Evolutionary conservation across 2,329 filamentous ascomycete genomes (phyloP).

Genomic region (Cercospora sesami): DNA sequence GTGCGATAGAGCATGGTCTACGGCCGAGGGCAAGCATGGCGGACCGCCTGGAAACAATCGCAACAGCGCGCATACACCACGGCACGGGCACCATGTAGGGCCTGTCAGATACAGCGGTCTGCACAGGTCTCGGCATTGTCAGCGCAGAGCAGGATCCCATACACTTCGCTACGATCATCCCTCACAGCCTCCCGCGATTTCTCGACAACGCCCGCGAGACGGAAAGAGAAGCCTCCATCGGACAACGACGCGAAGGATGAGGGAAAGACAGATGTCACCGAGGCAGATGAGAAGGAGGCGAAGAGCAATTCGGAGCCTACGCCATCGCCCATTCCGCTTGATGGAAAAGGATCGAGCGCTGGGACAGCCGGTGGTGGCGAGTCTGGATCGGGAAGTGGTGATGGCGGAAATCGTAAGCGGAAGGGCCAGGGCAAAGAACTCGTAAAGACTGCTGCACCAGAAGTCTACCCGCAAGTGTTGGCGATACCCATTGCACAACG

Average conservation of each 20-base stretch:
- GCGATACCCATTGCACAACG: slow-evolving; percentile 93
- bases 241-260: slow-evolving; percentile 46
- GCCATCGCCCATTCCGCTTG: slow-evolving; percentile 53
- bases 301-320: slow-evolving; percentile 54
- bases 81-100: slow-evolving; percentile 30
- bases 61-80: slow-evolving; percentile 35
- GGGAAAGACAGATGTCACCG: slow-evolving; percentile 43
- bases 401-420: slow-evolving; percentile 69
- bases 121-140: slow-evolving; percentile 21
- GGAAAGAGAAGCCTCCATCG: slow-evolving; percentile 57
- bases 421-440: slow-evolving; percentile 70
- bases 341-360: slow-evolving; percentile 61
- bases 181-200: slow-evolving; percentile 38
- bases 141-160: slow-evolving; percentile 25
- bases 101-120: slow-evolving; percentile 30
- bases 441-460: slow-evolving; percentile 84
- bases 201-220: slow-evolving; percentile 47
- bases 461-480: slow-evolving; percentile 96
- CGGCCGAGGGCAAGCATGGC: slow-evolving; percentile 65
- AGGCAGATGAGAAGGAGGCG: slow-evolving; percentile 45
- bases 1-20: slow-evolving; percentile 57
- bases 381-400: slow-evolving; percentile 39
- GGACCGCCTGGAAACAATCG: slow-evolving; percentile 51
- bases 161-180: slow-evolving; percentile 27
- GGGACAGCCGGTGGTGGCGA: slow-evolving; percentile 53